phyloP scores from a whole-genome alignment of 176 grass and related monocot species.

The Carex myosuroides region DNA sequence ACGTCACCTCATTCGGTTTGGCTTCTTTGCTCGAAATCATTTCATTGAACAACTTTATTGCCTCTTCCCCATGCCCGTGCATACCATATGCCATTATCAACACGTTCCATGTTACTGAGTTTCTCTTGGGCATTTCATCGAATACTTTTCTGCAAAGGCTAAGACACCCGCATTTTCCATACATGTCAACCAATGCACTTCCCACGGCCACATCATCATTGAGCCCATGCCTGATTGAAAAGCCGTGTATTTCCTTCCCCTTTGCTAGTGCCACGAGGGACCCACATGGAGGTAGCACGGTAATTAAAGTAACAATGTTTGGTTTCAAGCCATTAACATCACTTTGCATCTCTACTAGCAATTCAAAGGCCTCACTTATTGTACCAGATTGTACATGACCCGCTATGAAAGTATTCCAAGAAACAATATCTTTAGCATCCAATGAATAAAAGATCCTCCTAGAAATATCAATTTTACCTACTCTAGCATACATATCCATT shows the following conservation, averaged over 20 bases:
- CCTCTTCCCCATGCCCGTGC: slow-evolving; percentile 67
- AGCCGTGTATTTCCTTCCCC: slow-evolving; percentile 85
- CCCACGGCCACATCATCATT: slow-evolving; percentile 65
- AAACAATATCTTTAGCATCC: slow-evolving; percentile 55
- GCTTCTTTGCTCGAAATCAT: slow-evolving; percentile 62
- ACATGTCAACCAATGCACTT: slow-evolving; percentile 89
- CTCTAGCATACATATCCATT: slow-evolving; percentile 89
- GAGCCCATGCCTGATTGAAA: slow-evolving; percentile 43
- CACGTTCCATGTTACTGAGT: slow-evolving; percentile 97
- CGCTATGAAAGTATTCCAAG: slow-evolving; percentile 86
- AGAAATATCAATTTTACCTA: slow-evolving; percentile 62
- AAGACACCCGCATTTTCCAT: slow-evolving; percentile 78
- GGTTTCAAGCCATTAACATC: slow-evolving; percentile 25
- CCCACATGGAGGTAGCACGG: slow-evolving; percentile 69
- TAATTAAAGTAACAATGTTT: slow-evolving; percentile 79
- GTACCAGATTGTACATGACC: slow-evolving; percentile 47
- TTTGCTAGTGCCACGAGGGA: slow-evolving; percentile 54
- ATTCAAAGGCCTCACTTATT: slow-evolving; percentile 50
- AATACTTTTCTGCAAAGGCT: slow-evolving; percentile 44
- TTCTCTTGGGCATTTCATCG: slow-evolving; percentile 48
- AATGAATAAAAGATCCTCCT: slow-evolving; percentile 50
- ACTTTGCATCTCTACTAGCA: slow-evolving; percentile 51
- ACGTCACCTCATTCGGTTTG: slow-evolving; percentile 58
- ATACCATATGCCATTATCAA: slow-evolving; percentile 94
- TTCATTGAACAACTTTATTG: slow-evolving; percentile 50